Conservation (phyloP, 2,329 filamentous ascomycete genomes). For the Neurospora sp. region DNA sequence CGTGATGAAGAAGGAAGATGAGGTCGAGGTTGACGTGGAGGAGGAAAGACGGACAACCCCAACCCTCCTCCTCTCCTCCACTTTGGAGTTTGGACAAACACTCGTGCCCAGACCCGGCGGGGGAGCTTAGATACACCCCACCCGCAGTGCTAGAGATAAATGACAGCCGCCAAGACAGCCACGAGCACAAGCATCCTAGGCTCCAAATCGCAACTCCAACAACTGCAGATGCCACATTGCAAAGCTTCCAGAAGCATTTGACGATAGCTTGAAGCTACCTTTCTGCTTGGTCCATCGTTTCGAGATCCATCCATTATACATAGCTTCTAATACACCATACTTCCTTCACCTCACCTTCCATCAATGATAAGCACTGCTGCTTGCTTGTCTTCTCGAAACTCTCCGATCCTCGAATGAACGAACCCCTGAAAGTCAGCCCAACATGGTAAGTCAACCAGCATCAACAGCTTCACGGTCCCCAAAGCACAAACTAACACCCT, state of each 20-base stretch:
- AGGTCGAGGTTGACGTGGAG: neutral
- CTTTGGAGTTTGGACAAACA: neutral
- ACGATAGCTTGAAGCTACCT: neutral
- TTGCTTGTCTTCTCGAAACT: neutral
- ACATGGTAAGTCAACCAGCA: neutral
- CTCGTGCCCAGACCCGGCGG: neutral
- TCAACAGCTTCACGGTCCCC: neutral
- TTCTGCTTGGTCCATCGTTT: neutral
- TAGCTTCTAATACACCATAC: neutral
- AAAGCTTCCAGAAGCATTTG: neutral
- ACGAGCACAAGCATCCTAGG: neutral
- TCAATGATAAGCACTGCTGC: neutral
- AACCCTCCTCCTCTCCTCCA: neutral
- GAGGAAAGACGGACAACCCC: neutral
- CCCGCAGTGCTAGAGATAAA: neutral
- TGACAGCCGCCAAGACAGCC: neutral
- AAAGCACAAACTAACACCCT: neutral
- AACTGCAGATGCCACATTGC: neutral
- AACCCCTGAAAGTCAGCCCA: neutral
- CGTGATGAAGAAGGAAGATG: neutral
- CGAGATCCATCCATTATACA: neutral
- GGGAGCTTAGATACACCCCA: neutral
- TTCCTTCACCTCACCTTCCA: neutral
- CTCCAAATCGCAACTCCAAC: neutral
- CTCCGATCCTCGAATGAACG: neutral